Evolutionary conservation across 2,329 filamentous ascomycete genomes (phyloP), one percentile per base, ranked within the genome.

Genomic region (Aspergillus transmontanensis): DNA sequence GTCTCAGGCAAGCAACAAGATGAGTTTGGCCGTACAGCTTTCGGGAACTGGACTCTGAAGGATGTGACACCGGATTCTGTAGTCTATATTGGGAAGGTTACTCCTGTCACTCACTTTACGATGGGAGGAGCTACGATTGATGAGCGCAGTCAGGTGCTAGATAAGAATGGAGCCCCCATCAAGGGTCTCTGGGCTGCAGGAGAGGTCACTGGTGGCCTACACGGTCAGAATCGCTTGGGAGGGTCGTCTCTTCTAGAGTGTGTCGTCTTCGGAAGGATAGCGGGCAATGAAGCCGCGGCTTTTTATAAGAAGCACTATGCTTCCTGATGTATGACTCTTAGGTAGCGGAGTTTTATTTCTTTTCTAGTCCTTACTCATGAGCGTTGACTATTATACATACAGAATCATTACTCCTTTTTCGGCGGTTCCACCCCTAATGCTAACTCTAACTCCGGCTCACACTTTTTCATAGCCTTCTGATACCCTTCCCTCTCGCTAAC

Each of bases 101-200:
- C 88, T 5, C 87, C 87, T 0, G 85, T 89, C 0, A 81, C 86
- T 2, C 87, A 90, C 69, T 90, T 89, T 68, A 89, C 87, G 1
- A 90, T 90, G 87, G 87, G 87, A 5, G 87, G 87, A 0, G 87
- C 84, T 0, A 78, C 84, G 2, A 86, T 89, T 66, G 84, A 87
- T 67, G 77, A 83, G 7, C 77, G 81, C 51, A 81, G 82, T 1
- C 82, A 84, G 65, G 82, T 89, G 0, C 69, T 90, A 14, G 74
- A 78, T 6, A 71, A 71, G 9, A 71, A 76, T 3, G 72, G 80
- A 14, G 72, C 72, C 36, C 81, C 81, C 0, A 85, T 90, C 39
- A 70, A 79, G 3, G 87, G 87, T 0, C 68, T 90, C 0, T 89
- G 86, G 84, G 87, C 83, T 0, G 87, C 87, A 0, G 88, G 88